Evolutionary conservation across 2,329 filamentous ascomycete genomes (phyloP), one percentile per base, ranked within the genome.

Genomic region (Xylariaceae sp.): DNA sequence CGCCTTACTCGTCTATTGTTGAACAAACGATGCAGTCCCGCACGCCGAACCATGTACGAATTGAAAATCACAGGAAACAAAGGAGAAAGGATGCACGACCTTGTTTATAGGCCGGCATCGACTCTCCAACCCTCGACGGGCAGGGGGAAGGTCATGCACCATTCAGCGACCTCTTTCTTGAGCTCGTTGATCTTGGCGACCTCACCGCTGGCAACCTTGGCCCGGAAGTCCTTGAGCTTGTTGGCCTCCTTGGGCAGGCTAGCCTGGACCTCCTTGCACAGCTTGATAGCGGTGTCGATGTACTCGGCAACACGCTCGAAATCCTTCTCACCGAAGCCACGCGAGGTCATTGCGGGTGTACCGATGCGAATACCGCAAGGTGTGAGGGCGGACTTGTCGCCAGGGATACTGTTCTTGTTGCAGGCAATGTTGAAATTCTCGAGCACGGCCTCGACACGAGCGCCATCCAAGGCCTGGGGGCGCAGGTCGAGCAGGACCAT

Each of bases 221-320:
- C 81, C 77, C 90, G 94, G 84, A 98, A 97, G 75, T 98, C 92
- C 82, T 97, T 97, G 66, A 94, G 86, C 81, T 94, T 96, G 81
- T 97, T 98, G 59, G 87, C 88, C 68, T 92, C 85, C 81, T 96
- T 96, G 65, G 92, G 90, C 16, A 97, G 78, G 50, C 75, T 71
- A 43, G 63, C 73, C 74, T 97, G 92, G 56, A 94, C 74, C 60
- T 89, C 81, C 77, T 88, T 88, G 76, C 83, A 86, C 60, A 97
- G 76, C 72, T 86, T 86, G 75, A 97, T 85, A 65, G 81, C 77
- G 59, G 82, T 75, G 65, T 94, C 87, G 55, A 97, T 95, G 75
- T 95, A 97, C 53, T 70, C 65, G 50, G 83, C 89, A 48, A 98
- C 89, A 54, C 85, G 81, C 70, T 87, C 83, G 66, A 98, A 98